A percentile compares a stretch with the other conserved stretches of the same genome.
These are phyloP conservation scores for Podospora bellae-mahoneyi DNA, from an alignment of 495 filamentous ascomycete species.

Conservation along the genomic window DNA sequence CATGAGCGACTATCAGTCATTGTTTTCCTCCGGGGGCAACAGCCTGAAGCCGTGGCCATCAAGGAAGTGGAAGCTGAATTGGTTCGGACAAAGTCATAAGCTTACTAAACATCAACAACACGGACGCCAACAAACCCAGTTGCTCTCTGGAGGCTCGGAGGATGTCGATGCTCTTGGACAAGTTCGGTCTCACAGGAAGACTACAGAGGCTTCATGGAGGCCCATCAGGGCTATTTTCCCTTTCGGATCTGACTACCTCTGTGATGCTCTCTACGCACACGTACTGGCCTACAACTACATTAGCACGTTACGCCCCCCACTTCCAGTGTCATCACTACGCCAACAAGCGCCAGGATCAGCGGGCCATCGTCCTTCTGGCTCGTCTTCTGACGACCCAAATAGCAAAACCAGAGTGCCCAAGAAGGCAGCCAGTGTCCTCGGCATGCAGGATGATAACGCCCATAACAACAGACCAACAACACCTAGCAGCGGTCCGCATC, in stretches of 20 bases:
- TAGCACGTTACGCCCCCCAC: slow-evolving; percentile 39
- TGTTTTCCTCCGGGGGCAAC: slow-evolving; percentile 22
- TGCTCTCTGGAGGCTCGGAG: background rate
- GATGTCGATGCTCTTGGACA: background rate
- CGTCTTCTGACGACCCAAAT: slow-evolving; percentile 12
- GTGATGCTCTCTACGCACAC: slow-evolving; percentile 62
- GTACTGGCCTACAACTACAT: slow-evolving; percentile 62
- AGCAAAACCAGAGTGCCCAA: slow-evolving; percentile 32
- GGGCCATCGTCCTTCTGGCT: slow-evolving; percentile 13
- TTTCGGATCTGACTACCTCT: slow-evolving; percentile 49
- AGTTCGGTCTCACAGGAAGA: background rate
- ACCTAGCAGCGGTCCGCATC: background rate
- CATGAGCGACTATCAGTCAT: slow-evolving; percentile 17
- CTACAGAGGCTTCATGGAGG: slow-evolving; percentile 30
- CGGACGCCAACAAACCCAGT: slow-evolving; percentile 9
- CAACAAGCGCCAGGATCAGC: background rate
- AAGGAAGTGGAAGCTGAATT: slow-evolving; percentile 28
- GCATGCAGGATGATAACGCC: slow-evolving; percentile 25
- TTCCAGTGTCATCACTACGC: background rate
- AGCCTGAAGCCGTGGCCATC: slow-evolving; percentile 7
- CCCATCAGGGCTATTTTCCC: slow-evolving; percentile 60
- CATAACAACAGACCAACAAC: background rate
- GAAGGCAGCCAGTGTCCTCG: slow-evolving; percentile 43
- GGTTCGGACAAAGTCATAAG: slow-evolving; percentile 21
- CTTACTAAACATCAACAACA: slow-evolving; percentile 16